Conservation (phyloP, 2,329 filamentous ascomycete genomes). For the Knufia fluminis region DNA sequence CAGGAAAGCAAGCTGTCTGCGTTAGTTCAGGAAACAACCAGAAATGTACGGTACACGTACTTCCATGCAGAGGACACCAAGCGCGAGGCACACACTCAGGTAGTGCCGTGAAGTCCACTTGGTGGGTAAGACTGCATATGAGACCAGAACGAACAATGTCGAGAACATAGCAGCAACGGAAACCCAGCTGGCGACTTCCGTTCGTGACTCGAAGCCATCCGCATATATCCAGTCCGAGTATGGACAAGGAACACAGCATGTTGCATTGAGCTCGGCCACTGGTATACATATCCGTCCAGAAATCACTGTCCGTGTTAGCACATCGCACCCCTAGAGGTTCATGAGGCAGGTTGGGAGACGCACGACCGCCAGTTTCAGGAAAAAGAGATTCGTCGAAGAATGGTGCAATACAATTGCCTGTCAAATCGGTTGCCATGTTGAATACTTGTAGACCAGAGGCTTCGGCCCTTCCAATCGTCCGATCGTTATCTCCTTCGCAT, state of each 20-base stretch:
- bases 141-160: conserved; percentile 66
- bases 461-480: not conserved
- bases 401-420: conserved; percentile 54
- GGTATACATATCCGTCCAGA: conserved; percentile 53
- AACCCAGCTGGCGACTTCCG: conserved; percentile 67
- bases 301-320: conserved; percentile 42
- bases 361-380: conserved; percentile 57
- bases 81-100: conserved; percentile 74
- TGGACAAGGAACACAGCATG: conserved; percentile 87
- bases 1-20: conserved; percentile 68
- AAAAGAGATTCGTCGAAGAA: conserved; percentile 60
- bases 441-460: not conserved
- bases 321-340: conserved; percentile 4
- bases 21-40: conserved; percentile 11
- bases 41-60: conserved; percentile 36
- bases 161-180: conserved; percentile 65
- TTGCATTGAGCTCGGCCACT: conserved; percentile 37
- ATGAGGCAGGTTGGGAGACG: conserved; percentile 27
- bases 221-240: conserved; percentile 66
- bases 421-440: conserved; percentile 2
- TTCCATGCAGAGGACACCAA: conserved; percentile 68
- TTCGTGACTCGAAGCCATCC: conserved; percentile 47
- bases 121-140: conserved; percentile 69
- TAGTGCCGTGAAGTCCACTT: conserved; percentile 91
- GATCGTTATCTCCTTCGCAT: conserved; percentile 1